Conservation (phyloP, 2,329 filamentous ascomycete genomes). For the Penicillium sclerotigenum region DNA sequence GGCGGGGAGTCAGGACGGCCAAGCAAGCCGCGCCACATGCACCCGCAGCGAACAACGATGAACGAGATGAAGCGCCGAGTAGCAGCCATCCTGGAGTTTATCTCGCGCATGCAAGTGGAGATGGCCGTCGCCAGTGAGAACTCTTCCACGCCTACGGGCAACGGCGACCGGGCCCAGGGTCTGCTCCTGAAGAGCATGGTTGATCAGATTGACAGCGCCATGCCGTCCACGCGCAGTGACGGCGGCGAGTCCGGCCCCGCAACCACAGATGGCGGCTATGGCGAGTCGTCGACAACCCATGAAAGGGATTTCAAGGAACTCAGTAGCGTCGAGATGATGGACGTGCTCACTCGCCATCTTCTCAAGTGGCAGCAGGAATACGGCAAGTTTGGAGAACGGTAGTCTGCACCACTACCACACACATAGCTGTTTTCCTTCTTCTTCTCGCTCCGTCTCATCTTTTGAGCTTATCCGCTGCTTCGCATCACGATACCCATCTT, state of each 20-base stretch:
- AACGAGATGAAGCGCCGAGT: constrained; percentile 84
- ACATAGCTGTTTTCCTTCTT: neutral
- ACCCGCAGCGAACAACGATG: constrained; percentile 66
- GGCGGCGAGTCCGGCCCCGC: constrained; percentile 26
- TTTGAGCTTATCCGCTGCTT: constrained; percentile 16
- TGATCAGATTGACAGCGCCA: constrained; percentile 34
- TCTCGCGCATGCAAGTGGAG: constrained; percentile 82
- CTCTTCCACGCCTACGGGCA: constrained; percentile 38
- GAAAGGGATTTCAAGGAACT: constrained; percentile 67
- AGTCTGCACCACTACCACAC: constrained; percentile 13
- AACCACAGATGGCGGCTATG: constrained; percentile 27
- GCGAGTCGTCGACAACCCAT: constrained; percentile 23
- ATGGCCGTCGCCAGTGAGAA: constrained; percentile 61
- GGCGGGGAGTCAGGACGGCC: constrained; percentile 56
- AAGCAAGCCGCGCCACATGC: constrained; percentile 58
- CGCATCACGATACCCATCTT: constrained; percentile 24
- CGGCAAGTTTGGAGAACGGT: constrained; percentile 52
- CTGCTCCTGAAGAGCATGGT: constrained; percentile 35
- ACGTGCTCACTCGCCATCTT: constrained; percentile 73
- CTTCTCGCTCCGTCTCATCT: constrained; percentile 8
- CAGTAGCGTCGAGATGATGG: constrained; percentile 86
- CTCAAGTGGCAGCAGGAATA: constrained; percentile 81
- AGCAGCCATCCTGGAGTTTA: constrained; percentile 82
- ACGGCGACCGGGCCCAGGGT: constrained; percentile 37
- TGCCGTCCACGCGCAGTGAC: constrained; percentile 26